Evolutionary conservation across 768 basidiomycete genomes (phyloP).

Genomic region (Tylopilus sp.): DNA sequence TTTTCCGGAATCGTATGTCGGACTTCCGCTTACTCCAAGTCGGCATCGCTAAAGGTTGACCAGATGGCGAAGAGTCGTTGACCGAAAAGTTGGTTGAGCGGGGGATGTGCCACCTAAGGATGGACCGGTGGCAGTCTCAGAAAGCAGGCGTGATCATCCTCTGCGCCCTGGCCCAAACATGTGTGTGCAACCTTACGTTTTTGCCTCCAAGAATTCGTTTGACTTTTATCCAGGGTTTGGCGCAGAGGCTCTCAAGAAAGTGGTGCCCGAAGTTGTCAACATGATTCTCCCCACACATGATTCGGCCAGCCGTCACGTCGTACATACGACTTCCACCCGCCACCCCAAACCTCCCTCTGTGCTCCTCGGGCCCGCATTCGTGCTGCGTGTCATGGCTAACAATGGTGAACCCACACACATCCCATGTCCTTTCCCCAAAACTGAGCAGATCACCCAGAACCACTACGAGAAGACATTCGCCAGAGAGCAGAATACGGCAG

Average conservation of each 20-base stretch:
- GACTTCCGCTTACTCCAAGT: not conserved
- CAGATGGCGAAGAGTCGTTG: conserved; percentile 2
- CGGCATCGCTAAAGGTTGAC: not conserved
- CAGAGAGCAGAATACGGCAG: conserved; percentile 10
- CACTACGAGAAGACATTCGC: conserved; percentile 18
- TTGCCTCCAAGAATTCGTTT: not conserved
- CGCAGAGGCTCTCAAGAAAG: conserved; percentile 2
- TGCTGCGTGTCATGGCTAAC: conserved; percentile 3
- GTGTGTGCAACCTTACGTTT: not conserved
- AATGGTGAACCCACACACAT: not conserved
- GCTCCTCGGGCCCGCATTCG: conserved; percentile 3
- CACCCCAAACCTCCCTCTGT: conserved; percentile 1
- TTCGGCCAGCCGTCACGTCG: not conserved
- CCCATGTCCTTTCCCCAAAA: not conserved
- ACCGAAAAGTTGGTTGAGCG: not conserved
- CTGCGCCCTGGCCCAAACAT: conserved; percentile 4
- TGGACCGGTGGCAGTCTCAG: conserved; percentile 6
- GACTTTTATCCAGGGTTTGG: conserved; percentile 4
- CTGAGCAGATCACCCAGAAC: conserved; percentile 6
- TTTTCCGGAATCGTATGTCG: conserved; percentile 1
- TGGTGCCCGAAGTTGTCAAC: conserved; percentile 1
- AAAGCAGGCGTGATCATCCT: conserved; percentile 13
- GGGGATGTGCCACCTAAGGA: conserved; percentile 2
- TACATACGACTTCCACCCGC: not conserved
- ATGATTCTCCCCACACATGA: conserved; percentile 3